A percentile compares a stretch with the other conserved stretches of the same genome.
Conservation (phyloP, 1,284 basidiomycete genomes). For the Tremellales sp. region DNA sequence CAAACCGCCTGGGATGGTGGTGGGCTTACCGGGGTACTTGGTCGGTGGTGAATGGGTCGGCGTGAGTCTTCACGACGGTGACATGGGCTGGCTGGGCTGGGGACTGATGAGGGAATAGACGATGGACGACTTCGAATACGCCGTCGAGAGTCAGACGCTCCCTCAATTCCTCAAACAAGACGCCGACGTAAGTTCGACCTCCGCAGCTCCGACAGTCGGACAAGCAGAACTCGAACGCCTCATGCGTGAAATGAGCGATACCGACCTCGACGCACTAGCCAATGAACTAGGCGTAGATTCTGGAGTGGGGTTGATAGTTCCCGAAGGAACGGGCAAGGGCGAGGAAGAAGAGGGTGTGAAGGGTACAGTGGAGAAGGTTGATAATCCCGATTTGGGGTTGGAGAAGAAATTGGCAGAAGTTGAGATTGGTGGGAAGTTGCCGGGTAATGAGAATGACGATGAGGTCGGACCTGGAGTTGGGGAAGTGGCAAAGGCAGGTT, state of each 20-base stretch:
- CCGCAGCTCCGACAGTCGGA: conserved; percentile 17
- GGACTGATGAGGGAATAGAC: conserved; percentile 20
- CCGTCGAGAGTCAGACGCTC: conserved; percentile 38
- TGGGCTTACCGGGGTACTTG: conserved; percentile 44
- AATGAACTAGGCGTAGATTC: conserved; percentile 23
- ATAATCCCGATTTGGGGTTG: neutral
- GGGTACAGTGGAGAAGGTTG: neutral
- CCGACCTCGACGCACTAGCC: conserved; percentile 39
- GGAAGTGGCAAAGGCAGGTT: neutral
- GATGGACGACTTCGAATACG: conserved; percentile 47
- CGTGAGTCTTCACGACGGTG: conserved; percentile 25
- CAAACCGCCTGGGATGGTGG: conserved; percentile 37
- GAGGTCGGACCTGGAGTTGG: neutral
- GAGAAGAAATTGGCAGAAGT: neutral
- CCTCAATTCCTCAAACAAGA: conserved; percentile 41
- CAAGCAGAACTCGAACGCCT: conserved; percentile 43
- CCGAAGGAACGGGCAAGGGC: neutral
- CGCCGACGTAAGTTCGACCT: conserved; percentile 13
- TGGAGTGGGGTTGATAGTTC: neutral
- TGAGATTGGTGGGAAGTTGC: neutral
- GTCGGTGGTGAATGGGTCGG: conserved; percentile 47
- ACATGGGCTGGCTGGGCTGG: neutral
- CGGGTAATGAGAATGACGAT: neutral
- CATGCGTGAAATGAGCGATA: conserved; percentile 42
- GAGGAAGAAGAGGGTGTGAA: neutral